phyloP scores from a whole-genome alignment of 306 rosid species.

The Fragaria vesca region DNA sequence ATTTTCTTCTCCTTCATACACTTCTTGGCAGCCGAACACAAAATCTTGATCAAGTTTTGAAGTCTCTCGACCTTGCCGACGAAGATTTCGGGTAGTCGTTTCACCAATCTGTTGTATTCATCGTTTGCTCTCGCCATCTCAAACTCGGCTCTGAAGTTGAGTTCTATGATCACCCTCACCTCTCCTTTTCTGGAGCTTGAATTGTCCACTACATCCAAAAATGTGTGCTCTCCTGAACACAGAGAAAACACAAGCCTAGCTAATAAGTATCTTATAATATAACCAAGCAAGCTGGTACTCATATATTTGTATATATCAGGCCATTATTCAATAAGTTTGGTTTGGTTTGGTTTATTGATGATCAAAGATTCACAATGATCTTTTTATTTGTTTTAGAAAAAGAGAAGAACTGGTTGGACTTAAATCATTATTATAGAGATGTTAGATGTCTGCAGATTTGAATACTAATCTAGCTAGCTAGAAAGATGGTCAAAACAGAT shows the following conservation, averaged over 20 bases:
- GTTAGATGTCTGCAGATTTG: neutral
- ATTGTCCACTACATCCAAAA: conserved; percentile 59
- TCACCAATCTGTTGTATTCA: conserved; percentile 54
- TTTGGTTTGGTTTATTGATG: neutral
- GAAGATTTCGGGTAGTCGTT: conserved; percentile 64
- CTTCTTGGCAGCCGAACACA: conserved; percentile 71
- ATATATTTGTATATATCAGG: neutral
- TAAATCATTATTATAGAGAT: neutral
- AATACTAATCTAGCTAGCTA: neutral
- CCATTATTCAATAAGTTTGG: neutral
- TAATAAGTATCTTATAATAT: neutral
- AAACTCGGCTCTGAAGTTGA: conserved; percentile 69
- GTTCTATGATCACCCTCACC: conserved; percentile 66
- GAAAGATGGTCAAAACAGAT: neutral
- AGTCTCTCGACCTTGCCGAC: conserved; percentile 79
- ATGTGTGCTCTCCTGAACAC: conserved; percentile 63
- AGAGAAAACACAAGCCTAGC: neutral
- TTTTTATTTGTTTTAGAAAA: neutral
- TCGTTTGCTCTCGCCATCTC: conserved; percentile 66
- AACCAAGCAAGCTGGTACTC: neutral
- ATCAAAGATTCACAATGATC: neutral
- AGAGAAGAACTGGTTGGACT: neutral
- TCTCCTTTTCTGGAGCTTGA: conserved; percentile 49
- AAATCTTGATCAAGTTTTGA: conserved; percentile 42
- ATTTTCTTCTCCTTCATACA: conserved; percentile 85